Percentiles rank a stretch among this genome's conserved stretches.
These are phyloP conservation scores for Suhomyces yuchorum DNA, from an alignment of 1,139 yeast genomes.

Conservation along the genomic window DNA sequence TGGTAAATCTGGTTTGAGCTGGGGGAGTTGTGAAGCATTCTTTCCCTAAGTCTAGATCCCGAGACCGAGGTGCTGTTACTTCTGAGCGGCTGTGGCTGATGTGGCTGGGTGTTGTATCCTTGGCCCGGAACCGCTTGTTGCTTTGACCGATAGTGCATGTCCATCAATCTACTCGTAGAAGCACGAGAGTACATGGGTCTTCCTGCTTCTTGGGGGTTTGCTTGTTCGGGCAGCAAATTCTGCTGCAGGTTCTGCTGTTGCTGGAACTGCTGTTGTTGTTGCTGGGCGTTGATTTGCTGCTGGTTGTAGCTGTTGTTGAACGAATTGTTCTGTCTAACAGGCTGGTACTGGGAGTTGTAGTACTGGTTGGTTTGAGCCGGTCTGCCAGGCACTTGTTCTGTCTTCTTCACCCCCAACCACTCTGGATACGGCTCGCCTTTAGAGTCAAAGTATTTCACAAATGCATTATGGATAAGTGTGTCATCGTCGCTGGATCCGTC, in stretches of 20 bases:
- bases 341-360: slow-evolving; percentile 20
- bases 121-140: slow-evolving; percentile 44
- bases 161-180: slow-evolving; percentile 42
- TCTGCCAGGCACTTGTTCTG: background rate
- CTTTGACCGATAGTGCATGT: slow-evolving; percentile 46
- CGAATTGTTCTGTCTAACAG: slow-evolving; percentile 29
- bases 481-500: slow-evolving; percentile 45
- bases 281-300: slow-evolving; percentile 16
- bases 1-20: slow-evolving; percentile 14
- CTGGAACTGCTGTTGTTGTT: slow-evolving; percentile 13
- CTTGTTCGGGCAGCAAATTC: background rate
- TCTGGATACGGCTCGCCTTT: slow-evolving; percentile 43
- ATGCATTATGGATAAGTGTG: slow-evolving; percentile 49
- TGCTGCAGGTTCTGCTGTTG: slow-evolving; percentile 14
- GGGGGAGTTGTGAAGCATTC: slow-evolving; percentile 33
- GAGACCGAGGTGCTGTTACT: slow-evolving; percentile 30
- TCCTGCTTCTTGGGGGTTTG: background rate
- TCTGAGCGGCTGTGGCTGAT: slow-evolving; percentile 28
- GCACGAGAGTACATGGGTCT: slow-evolving; percentile 33
- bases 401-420: slow-evolving; percentile 42
- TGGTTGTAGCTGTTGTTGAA: slow-evolving; percentile 27
- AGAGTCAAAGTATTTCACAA: slow-evolving; percentile 42
- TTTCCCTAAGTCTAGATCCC: slow-evolving; percentile 41
- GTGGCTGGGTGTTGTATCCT: slow-evolving; percentile 30
- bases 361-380: slow-evolving; percentile 12